Base-by-base conservation (phyloP, 108 stramenopile species). In the Fragilaria crotonensis region DNA sequence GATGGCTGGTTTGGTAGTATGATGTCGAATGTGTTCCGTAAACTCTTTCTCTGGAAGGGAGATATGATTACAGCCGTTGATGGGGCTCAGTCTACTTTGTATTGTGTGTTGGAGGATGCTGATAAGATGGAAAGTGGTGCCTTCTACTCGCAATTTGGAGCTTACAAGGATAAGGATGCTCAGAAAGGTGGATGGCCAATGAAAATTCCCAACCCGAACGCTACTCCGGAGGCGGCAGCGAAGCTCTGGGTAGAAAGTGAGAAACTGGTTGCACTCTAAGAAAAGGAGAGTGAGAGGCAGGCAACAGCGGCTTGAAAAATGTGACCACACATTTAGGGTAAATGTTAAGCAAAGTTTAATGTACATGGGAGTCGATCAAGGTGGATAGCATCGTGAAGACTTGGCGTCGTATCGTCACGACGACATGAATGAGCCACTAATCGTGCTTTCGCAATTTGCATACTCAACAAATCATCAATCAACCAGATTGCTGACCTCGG, bases 221-320 rank as follows among this genome's bases (percentile, higher is more conserved):
- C 49, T 2, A 63, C 68, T 9, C 29, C 20, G 1, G 68, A 70
- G 28, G 45, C 5, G 18, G 62, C 68, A 36, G 48, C 45, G 2
- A 70, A 63, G 55, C 60, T 70, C 3, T 70, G 68, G 68, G 68
- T 57, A 20, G 56, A 45, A 5, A 57, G 55, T 36, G 61, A 70
- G 22, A 70, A 70, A 57, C 30, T 70, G 25, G 62, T 70, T 25
- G 68, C 30, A 22, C n/a, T 48, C 9, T 55, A 52, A 26, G 22
- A 26, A 49, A 11, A 7, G 36, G 14, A 41, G 14, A 11, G 36
- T 41, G 7, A 41, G 36, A 14, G 7, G 36, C 7, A 41, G n/a
- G n/a, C n/a, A n/a, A n/a, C n/a, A n/a, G n/a, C n/a, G n/a, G n/a
- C n/a, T n/a, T n/a, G n/a, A n/a, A n/a, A n/a, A n/a, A n/a, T n/a